Evolutionary conservation across 495 filamentous ascomycete species (phyloP), one percentile per base, ranked within the genome.

Genomic region (Lasiosphaeria hispida): DNA sequence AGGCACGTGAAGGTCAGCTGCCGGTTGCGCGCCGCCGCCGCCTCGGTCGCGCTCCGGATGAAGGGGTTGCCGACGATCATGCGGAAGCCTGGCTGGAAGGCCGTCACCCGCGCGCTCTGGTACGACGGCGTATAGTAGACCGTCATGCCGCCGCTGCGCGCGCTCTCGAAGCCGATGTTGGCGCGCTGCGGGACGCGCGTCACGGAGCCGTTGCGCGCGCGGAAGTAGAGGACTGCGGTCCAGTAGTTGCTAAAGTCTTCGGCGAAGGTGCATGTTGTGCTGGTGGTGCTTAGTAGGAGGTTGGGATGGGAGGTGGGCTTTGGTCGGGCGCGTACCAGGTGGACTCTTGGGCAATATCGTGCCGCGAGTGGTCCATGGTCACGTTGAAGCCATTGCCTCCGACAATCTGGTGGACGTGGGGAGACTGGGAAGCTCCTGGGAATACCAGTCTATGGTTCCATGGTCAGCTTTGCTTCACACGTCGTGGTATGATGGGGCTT

Each of bases 31-130:
- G 23, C 23, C 2, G 23, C 23, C 2, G 23, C 23, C 23, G 23
- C 23, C 2, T 2, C 23, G 41, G 62, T 34, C 23, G 76, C 63
- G 58, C 76, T 79, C 40, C 72, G 72, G 67, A 72, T 77, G 53
- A 74, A 69, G 2, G 77, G 76, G 58, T 62, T 69, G 59, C 77
- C 76, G 54, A 78, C 74, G 0, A 76, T 77, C 77, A 80, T 80
- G 41, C 77, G 76, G 72, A 80, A 80, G 19, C 77, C 76, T 9
- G 71, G 70, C 41, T 57, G 54, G 69, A 80, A 80, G 8, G 70
- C 67, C 0, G 65, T 77, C 51, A 80, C 77, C 45, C 57, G 62
- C n/a, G 55, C 54, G 23, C 43, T 58, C 13, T 54, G 48, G 33
- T 62, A 62, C 0, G 54, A 54, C 1, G 54, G 60, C 54, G 58